Conservation (phyloP, 1,139 yeast species). For the Candida neerlandica region DNA sequence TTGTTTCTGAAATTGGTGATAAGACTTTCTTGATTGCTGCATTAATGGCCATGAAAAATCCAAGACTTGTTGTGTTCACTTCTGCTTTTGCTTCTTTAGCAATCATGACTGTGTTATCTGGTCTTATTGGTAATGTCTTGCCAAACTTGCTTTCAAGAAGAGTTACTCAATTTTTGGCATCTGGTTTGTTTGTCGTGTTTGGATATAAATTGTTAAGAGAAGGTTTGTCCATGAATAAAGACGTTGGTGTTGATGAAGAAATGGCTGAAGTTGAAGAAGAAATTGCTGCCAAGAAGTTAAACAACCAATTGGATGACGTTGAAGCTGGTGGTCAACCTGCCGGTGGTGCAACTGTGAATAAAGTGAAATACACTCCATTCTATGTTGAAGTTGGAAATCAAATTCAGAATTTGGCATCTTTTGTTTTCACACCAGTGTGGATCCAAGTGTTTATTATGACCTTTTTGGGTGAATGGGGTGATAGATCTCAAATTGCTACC, state of each 20-base stretch:
- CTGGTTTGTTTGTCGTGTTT: conserved; percentile 76
- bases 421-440: conserved; percentile 85
- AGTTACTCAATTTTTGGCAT: conserved; percentile 80
- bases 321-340: conserved; percentile 53
- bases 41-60: conserved; percentile 95
- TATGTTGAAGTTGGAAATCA: conserved; percentile 31
- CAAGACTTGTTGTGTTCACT: conserved; percentile 77
- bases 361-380: conserved; percentile 22
- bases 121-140: conserved; percentile 87
- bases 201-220: conserved; percentile 78
- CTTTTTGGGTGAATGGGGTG: conserved; percentile 98
- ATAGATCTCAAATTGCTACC: conserved; percentile 95
- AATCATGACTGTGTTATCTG: conserved; percentile 89
- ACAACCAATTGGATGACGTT: conserved; percentile 50
- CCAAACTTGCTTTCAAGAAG: conserved; percentile 82
- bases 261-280: conserved; percentile 97
- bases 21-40: conserved; percentile 97
- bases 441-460: conserved; percentile 96
- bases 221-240: conserved; percentile 80
- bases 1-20: conserved; percentile 94
- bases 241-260: conserved; percentile 89
- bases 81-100: conserved; percentile 87
- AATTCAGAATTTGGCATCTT: conserved; percentile 55
- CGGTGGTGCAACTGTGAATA: conserved; percentile 6
- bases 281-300: conserved; percentile 65